These are phyloP conservation scores for Citrus mangshanensis DNA, from an alignment of 345 rosid genomes.

Conservation along the genomic window DNA sequence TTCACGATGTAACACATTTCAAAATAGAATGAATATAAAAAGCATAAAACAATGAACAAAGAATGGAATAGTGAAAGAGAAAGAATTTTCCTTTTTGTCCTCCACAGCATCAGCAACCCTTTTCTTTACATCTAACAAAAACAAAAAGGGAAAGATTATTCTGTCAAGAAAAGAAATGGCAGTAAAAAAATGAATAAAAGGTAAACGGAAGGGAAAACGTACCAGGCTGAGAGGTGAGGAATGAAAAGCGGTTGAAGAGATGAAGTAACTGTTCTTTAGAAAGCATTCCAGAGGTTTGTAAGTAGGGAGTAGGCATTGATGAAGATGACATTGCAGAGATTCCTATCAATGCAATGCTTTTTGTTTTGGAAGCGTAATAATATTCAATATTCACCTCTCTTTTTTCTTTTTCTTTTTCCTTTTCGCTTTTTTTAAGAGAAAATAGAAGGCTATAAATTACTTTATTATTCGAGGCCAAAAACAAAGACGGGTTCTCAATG, in stretches of 20 bases:
- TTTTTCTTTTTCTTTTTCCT: too few species aligned
- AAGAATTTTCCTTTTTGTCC: slow-evolving; percentile 59
- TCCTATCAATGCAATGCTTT: not conserved
- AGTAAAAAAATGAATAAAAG: not conserved
- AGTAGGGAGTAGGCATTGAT: slow-evolving; percentile 18
- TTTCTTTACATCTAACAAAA: slow-evolving; percentile 62
- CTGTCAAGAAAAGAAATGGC: not conserved
- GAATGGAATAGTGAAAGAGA: not conserved
- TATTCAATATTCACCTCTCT: too few species aligned
- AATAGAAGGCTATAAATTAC: too few species aligned
- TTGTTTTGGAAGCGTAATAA: too few species aligned
- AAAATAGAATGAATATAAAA: not conserved
- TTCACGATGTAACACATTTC: not conserved
- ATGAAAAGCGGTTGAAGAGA: slow-evolving; percentile 71
- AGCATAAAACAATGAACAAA: too few species aligned
- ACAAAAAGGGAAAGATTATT: not conserved
- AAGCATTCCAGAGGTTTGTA: slow-evolving; percentile 55
- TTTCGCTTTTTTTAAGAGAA: too few species aligned
- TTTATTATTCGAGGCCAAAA: too few species aligned
- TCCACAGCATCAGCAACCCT: slow-evolving; percentile 73
- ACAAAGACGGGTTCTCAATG: too few species aligned
- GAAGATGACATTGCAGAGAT: not conserved
- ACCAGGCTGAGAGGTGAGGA: slow-evolving; percentile 64
- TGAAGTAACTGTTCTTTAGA: slow-evolving; percentile 58
- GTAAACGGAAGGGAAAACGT: slow-evolving; percentile 2